These are phyloP conservation scores for Ganoderma boninense DNA, from an alignment of 1,284 basidiomycete species.

Conservation along the genomic window DNA sequence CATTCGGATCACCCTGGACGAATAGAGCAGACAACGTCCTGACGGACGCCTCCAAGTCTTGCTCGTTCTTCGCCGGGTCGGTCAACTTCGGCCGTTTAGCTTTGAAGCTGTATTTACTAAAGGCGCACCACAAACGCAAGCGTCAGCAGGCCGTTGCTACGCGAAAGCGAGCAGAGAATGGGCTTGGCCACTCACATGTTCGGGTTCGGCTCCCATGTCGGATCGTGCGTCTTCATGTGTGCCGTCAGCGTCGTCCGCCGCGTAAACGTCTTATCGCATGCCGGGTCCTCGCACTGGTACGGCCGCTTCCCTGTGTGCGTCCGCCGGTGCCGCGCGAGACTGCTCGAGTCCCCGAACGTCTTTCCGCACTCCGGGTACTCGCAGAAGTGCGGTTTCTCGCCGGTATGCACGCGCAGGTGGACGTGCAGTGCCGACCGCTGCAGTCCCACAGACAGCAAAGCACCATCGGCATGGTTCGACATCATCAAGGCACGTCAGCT, in stretches of 20 bases:
- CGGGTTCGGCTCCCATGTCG: constrained; percentile 82
- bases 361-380: constrained; percentile 86
- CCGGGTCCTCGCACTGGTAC: constrained; percentile 81
- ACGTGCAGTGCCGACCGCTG: constrained; percentile 89
- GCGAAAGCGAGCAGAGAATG: constrained; percentile 12
- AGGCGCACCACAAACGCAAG: constrained; percentile 21
- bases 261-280: constrained; percentile 87
- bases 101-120: constrained; percentile 79
- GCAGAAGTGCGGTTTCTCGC: constrained; percentile 89
- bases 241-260: constrained; percentile 81
- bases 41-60: constrained; percentile 71
- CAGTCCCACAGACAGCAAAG: background rate
- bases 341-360: constrained; percentile 89
- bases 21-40: constrained; percentile 75
- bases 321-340: constrained; percentile 86
- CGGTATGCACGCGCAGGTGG: constrained; percentile 87
- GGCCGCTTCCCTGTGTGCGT: constrained; percentile 87
- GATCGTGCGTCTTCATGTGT: constrained; percentile 86
- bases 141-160: constrained; percentile 16
- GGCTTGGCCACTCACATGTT: constrained; percentile 63
- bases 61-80: constrained; percentile 52
- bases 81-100: constrained; percentile 67
- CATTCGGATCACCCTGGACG: constrained; percentile 44
- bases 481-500: background rate
- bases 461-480: background rate